Percentiles rank a stretch among this genome's conserved stretches.
Conservation (phyloP, 2,329 filamentous ascomycete species). For the Diplodia seriata region DNA sequence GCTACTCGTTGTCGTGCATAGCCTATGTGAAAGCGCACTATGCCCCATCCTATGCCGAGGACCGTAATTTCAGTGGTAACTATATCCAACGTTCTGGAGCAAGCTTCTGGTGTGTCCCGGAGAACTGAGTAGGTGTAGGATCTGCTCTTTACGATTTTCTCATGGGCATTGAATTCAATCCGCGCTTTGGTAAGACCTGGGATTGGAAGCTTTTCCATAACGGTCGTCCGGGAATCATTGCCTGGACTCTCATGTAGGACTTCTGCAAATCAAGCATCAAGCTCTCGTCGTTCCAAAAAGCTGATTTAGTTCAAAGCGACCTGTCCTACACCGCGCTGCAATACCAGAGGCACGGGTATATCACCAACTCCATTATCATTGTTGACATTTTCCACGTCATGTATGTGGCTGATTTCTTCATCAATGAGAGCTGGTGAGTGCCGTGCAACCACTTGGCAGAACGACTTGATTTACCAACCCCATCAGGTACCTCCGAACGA, state of each 20-base stretch:
- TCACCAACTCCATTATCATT: conserved; percentile 54
- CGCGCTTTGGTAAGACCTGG: conserved; percentile 45
- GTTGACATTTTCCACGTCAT: conserved; percentile 54
- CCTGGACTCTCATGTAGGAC: conserved; percentile 56
- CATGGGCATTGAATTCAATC: conserved; percentile 71
- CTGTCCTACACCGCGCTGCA: conserved; percentile 52
- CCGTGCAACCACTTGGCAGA: too few species aligned
- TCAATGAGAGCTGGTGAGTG: conserved; percentile 55
- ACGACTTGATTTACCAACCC: conserved; percentile 1
- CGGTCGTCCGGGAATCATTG: conserved; percentile 56
- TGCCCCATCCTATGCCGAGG: conserved; percentile 30
- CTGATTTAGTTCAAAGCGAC: conserved; percentile 39
- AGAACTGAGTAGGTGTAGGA: conserved; percentile 15
- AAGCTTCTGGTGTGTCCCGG: not conserved
- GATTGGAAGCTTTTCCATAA: conserved; percentile 41
- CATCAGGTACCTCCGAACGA: conserved; percentile 51
- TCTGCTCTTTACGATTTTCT: conserved; percentile 52
- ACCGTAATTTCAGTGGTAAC: conserved; percentile 32
- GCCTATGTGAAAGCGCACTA: conserved; percentile 32
- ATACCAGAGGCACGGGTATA: conserved; percentile 51
- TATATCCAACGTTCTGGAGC: not conserved
- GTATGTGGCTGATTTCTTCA: conserved; percentile 59
- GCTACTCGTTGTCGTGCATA: conserved; percentile 21
- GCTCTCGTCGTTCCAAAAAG: not conserved
- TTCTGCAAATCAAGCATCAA: not conserved